Evolutionary conservation across 1,284 basidiomycete genomes (phyloP), one percentile per base, ranked within the genome.

Genomic region (Sporisorium exsertum): DNA sequence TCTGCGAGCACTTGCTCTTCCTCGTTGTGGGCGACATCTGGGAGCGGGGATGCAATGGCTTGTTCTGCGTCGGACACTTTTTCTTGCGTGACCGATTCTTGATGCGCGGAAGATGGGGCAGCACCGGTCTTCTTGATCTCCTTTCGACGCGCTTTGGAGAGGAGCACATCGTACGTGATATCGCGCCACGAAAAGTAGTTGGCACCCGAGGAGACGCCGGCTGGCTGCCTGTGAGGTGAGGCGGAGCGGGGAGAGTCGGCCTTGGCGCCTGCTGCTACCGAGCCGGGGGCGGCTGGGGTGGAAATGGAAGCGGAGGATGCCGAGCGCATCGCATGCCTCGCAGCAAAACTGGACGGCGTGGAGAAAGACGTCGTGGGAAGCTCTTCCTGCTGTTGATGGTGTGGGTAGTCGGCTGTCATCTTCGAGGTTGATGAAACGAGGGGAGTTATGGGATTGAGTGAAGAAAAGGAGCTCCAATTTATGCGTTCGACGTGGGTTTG

Each of bases 101-200:
- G 61, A 29, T 16, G 26, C 6, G 49, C 18, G 24, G 67, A 37
- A 0, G 61, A 26, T 1, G 52, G 26, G 29, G 29, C 12, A 24
- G 43, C 13, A 12, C 50, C 52, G 8, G 43, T 24, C 45, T 58
- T 49, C 49, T 64, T 66, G 66, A 72, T 72, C 52, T 72, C 58
- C 18, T 80, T 78, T 50, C 76, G 68, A 47, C 71, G 61, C 1
- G 69, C 64, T 42, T 76, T 72, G 18, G 77, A 69, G 29, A 80
- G 64, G 10, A 78, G 64, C 5, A 80, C 78, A 46, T 80, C 79
- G 51, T 79, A 80, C 45, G 69, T 72, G 53, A 80, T 77, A 55
- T 77, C 64, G 12, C 35, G 50, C 79, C 79, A 80, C 15, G 64
- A 73, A 32, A 79, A 70, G 32, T 33, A 35, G 50, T 51, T n/a